Conservation (phyloP, 2,329 filamentous ascomycete species). For the Epichloe coenophiala region DNA sequence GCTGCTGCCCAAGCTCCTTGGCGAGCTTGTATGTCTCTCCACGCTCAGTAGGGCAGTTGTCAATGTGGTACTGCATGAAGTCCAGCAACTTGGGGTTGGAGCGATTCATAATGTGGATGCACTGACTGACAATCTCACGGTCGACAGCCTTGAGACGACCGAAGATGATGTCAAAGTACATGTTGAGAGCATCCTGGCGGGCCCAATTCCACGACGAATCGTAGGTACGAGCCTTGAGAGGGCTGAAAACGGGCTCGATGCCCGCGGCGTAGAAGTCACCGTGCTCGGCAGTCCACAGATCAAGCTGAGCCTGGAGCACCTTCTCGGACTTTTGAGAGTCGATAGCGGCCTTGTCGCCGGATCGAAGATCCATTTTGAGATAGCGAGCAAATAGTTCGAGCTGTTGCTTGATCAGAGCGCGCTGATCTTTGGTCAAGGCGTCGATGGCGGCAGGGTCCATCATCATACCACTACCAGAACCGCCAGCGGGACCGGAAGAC, state of each 20-base stretch:
- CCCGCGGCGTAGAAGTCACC: constrained; percentile 92
- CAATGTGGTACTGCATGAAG: constrained; percentile 99
- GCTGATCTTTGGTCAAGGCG: constrained; percentile 92
- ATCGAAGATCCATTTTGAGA: constrained; percentile 89
- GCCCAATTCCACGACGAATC: constrained; percentile 99
- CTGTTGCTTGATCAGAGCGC: constrained; percentile 94
- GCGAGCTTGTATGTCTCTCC: constrained; percentile 98
- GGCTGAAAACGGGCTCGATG: constrained; percentile 86
- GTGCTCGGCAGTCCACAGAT: constrained; percentile 90
- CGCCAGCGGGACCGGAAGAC: constrained; percentile 58
- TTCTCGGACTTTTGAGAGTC: constrained; percentile 74
- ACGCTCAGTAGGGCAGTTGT: constrained; percentile 91
- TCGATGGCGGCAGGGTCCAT: constrained; percentile 98
- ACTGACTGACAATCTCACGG: constrained; percentile 95
- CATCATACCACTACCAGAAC: constrained; percentile 80
- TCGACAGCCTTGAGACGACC: constrained; percentile 86
- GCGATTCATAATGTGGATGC: constrained; percentile 98
- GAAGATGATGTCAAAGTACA: constrained; percentile 99
- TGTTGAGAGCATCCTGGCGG: constrained; percentile 88
- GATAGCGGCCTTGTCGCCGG: constrained; percentile 89
- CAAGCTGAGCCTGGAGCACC: constrained; percentile 81
- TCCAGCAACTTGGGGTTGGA: constrained; percentile 91
- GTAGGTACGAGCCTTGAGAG: constrained; percentile 89
- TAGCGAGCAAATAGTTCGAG: constrained; percentile 90
- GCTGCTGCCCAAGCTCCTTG: constrained; percentile 80